Conservation (phyloP, 352 stramenopile species). For the Phytophthora pinifolia region DNA sequence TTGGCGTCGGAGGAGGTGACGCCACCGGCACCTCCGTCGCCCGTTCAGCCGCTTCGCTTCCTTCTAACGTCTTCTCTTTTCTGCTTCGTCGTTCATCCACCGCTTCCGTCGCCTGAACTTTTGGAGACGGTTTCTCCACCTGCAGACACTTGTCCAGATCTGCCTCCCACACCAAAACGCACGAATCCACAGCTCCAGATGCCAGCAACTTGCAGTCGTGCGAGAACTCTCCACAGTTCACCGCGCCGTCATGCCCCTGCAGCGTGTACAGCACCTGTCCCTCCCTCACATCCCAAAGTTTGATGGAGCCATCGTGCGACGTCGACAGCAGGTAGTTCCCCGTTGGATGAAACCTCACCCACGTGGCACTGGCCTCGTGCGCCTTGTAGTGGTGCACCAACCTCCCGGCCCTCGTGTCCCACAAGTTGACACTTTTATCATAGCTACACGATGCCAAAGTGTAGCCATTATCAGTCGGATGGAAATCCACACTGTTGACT, state of each 20-base stretch:
- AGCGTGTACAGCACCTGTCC: conserved; percentile 93
- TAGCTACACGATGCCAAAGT: conserved; percentile 70
- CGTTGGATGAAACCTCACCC: conserved; percentile 88
- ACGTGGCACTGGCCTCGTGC: conserved; percentile 78
- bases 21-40: not conserved
- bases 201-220: conserved; percentile 64
- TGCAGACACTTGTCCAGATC: conserved; percentile 80
- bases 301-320: conserved; percentile 86
- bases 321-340: conserved; percentile 92
- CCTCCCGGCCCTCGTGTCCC: conserved; percentile 76
- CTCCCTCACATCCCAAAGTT: conserved; percentile 93
- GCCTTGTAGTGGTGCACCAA: conserved; percentile 93
- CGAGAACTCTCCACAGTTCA: conserved; percentile 74
- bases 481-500: conserved; percentile 86
- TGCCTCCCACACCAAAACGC: conserved; percentile 88
- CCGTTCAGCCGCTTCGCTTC: not conserved
- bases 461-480: conserved; percentile 66
- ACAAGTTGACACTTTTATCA: conserved; percentile 80
- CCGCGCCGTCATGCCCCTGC: conserved; percentile 80
- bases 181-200: conserved; percentile 70
- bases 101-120: conserved; percentile 3
- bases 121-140: conserved; percentile 25
- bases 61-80: not conserved
- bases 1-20: conserved; percentile 42
- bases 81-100: conserved; percentile 12